Conservation (phyloP, 768 basidiomycete genomes). For the Chlorophyllum brunneum region DNA sequence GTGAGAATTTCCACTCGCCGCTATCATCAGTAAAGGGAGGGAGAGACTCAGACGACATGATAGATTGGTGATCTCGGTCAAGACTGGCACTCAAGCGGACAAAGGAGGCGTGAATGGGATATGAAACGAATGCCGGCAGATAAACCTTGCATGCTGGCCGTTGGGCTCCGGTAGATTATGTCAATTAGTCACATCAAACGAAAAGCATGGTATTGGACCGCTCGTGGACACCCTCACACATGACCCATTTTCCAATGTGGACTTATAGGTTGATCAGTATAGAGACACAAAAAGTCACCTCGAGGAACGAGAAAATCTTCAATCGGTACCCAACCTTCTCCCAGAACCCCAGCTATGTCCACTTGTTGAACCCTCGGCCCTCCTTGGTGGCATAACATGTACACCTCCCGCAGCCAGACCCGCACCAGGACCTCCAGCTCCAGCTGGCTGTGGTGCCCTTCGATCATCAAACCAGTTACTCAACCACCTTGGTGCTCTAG, state of each 20-base stretch:
- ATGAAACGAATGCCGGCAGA: no score
- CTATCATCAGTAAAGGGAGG: slow-evolving; percentile 20
- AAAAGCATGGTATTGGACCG: background rate
- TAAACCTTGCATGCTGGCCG: no score
- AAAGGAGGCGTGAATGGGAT: no score
- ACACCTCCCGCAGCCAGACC: slow-evolving; percentile 45
- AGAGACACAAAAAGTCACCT: background rate
- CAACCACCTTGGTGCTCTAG: slow-evolving; percentile 60
- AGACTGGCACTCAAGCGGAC: no score
- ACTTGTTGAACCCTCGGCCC: slow-evolving; percentile 14
- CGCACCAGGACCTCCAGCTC: slow-evolving; percentile 26
- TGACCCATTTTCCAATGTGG: no score
- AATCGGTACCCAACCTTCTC: slow-evolving; percentile 29
- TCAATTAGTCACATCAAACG: background rate
- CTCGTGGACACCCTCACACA: no score
- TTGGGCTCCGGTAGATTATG: background rate
- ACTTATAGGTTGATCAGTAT: no score
- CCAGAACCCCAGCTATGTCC: slow-evolving; percentile 53
- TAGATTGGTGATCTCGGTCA: background rate
- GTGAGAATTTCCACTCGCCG: slow-evolving; percentile 24
- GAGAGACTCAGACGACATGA: slow-evolving; percentile 9
- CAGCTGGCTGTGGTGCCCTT: slow-evolving; percentile 19
- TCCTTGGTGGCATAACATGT: slow-evolving; percentile 54
- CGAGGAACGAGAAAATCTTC: background rate
- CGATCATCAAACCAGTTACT: slow-evolving; percentile 39